Percentiles rank a stretch among this genome's conserved stretches.
Evolutionary conservation across 2,329 filamentous ascomycete species (phyloP).

Genomic region (Aspergillus brunneoviolaceus): DNA sequence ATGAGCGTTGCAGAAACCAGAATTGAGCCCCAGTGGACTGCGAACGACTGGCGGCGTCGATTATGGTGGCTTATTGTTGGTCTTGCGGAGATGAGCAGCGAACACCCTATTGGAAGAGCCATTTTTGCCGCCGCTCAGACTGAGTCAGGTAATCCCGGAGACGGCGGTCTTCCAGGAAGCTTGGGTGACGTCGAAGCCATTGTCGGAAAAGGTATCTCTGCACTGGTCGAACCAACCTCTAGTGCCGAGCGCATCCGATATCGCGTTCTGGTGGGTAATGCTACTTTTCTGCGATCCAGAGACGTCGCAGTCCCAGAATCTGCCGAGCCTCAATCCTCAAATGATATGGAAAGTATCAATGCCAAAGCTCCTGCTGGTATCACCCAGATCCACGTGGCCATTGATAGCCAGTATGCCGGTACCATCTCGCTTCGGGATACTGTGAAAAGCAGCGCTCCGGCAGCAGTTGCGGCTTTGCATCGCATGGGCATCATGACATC

Average conservation of each 20-base stretch:
- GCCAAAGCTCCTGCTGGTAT: constrained; percentile 61
- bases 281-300: constrained; percentile 70
- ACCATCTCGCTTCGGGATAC: constrained; percentile 83
- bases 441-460: constrained; percentile 82
- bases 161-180: constrained; percentile 76
- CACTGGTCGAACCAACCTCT: constrained; percentile 73
- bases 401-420: constrained; percentile 78
- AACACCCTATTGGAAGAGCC: constrained; percentile 93
- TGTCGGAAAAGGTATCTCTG: constrained; percentile 82
- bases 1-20: constrained; percentile 82
- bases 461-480: constrained; percentile 76
- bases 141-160: constrained; percentile 69
- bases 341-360: constrained; percentile 29
- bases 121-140: constrained; percentile 73
- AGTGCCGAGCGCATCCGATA: constrained; percentile 70
- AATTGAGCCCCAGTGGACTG: constrained; percentile 67
- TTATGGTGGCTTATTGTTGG: constrained; percentile 97
- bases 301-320: constrained; percentile 55
- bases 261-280: constrained; percentile 79
- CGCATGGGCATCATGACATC: constrained; percentile 83
- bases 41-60: constrained; percentile 64
- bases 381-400: constrained; percentile 88
- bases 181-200: constrained; percentile 80
- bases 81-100: constrained; percentile 91
- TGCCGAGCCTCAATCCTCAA: constrained; percentile 33